Evolutionary conservation across 1,284 basidiomycete genomes (phyloP).

Genomic region (Tilletia setariae): DNA sequence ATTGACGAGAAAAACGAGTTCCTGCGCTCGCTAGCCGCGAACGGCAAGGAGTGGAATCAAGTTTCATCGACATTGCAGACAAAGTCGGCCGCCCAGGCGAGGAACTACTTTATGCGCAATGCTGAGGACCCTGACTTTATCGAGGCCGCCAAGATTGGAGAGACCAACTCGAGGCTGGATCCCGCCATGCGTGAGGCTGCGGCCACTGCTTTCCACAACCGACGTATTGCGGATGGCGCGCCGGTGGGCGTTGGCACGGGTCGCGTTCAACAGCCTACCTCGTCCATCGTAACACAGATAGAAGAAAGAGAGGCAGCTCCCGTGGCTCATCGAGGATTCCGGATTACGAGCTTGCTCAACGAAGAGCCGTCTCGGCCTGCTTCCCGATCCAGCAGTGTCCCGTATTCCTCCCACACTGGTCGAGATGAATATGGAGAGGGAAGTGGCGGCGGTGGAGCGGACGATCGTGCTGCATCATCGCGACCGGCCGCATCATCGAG

Average conservation of each 20-base stretch:
- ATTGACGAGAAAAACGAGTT: constrained; percentile 62
- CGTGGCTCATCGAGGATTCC: constrained; percentile 1
- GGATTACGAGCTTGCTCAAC: constrained; percentile 6
- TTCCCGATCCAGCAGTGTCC: constrained; percentile 7
- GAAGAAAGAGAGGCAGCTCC: background rate
- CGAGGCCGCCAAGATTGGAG: constrained; percentile 38
- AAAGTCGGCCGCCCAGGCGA: constrained; percentile 76
- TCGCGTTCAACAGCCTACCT: background rate
- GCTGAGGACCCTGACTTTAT: constrained; percentile 44
- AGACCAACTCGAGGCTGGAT: constrained; percentile 26
- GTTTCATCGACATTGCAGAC: constrained; percentile 71
- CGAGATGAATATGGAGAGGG: constrained; percentile 4
- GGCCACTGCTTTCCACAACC: constrained; percentile 7
- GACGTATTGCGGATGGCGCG: constrained; percentile 7
- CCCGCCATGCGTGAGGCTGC: constrained; percentile 6
- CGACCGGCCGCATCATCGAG: background rate
- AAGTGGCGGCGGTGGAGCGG: too few relatives aligned
- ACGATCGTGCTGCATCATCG: background rate
- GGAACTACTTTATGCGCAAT: constrained; percentile 62
- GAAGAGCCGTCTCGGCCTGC: constrained; percentile 6
- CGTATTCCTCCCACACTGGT: background rate
- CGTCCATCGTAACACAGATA: background rate
- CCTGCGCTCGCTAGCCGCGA: constrained; percentile 64
- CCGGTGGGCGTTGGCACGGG: constrained; percentile 9
- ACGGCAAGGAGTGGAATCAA: constrained; percentile 72